A percentile compares a stretch with the other conserved stretches of the same genome.
These are phyloP conservation scores for Ambrosiella beaveri DNA, from an alignment of 2,329 filamentous ascomycete species.

Conservation along the genomic window DNA sequence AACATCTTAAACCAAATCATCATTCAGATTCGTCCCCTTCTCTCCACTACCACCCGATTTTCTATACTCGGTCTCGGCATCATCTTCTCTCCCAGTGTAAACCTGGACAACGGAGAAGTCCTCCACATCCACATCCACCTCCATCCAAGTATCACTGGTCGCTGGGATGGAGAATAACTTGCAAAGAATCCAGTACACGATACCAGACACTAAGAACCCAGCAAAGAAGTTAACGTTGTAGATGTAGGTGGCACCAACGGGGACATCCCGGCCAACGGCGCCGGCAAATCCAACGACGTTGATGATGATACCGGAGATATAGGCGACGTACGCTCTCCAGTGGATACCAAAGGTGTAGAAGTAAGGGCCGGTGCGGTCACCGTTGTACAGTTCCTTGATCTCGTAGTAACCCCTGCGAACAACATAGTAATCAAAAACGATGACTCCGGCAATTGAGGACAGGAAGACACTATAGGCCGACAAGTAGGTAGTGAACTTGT, in stretches of 20 bases:
- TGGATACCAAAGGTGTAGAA: constrained; percentile 58
- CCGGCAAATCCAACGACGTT: constrained; percentile 87
- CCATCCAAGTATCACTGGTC: constrained; percentile 58
- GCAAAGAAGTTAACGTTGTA: constrained; percentile 86
- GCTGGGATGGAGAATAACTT: constrained; percentile 55
- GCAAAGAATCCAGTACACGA: constrained; percentile 54
- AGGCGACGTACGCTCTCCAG: constrained; percentile 70
- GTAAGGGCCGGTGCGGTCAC: constrained; percentile 49
- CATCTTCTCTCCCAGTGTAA: not conserved
- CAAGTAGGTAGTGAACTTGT: constrained; percentile 81
- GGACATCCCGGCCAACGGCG: constrained; percentile 54
- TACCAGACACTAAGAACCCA: constrained; percentile 55
- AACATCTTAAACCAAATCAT: not conserved
- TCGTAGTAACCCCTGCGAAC: constrained; percentile 71
- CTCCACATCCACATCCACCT: constrained; percentile 49
- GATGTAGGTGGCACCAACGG: constrained; percentile 63
- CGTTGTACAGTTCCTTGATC: constrained; percentile 63
- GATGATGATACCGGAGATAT: constrained; percentile 67
- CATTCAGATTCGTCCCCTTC: constrained; percentile 9
- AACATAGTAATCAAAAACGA: constrained; percentile 73
- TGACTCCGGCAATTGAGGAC: constrained; percentile 85
- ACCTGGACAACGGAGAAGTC: constrained; percentile 31
- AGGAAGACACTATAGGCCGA: constrained; percentile 87
- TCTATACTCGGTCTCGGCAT: constrained; percentile 22
- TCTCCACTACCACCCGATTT: constrained; percentile 1